Percentiles rank a stretch among this genome's conserved stretches.
Conservation (phyloP, 2,329 filamentous ascomycete genomes). For the Sclerotinia borealis region DNA sequence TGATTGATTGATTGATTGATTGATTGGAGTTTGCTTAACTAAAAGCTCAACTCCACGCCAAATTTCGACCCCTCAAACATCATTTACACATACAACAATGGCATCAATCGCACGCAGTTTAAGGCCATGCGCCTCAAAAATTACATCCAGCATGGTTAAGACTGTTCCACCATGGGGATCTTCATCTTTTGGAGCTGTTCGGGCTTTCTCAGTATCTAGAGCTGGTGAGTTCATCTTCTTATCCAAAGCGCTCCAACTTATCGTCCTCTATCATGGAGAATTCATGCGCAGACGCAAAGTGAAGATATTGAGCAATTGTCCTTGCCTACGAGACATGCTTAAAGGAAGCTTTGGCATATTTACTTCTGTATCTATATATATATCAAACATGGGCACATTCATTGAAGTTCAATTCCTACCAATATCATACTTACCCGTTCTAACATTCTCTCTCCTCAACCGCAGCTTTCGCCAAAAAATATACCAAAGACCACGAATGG, state of each 20-base stretch:
- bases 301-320: not conserved
- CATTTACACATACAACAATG: slow-evolving; percentile 36
- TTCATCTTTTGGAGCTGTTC: slow-evolving; percentile 33
- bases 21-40: not conserved
- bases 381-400: not conserved
- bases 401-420: not conserved
- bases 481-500: slow-evolving; percentile 98
- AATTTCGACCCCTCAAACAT: not conserved
- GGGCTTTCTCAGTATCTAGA: slow-evolving; percentile 42
- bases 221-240: slow-evolving; percentile 34
- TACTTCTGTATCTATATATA: not conserved
- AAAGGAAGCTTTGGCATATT: not conserved
- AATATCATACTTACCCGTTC: not conserved
- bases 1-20: not conserved
- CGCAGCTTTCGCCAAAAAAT: slow-evolving; percentile 55
- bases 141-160: slow-evolving; percentile 20
- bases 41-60: not conserved
- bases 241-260: not conserved
- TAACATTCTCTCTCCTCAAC: not conserved
- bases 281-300: not conserved
- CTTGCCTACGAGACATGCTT: not conserved
- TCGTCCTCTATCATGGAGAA: not conserved
- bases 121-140: slow-evolving; percentile 33
- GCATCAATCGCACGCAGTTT: slow-evolving; percentile 52
- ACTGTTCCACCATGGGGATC: slow-evolving; percentile 22